phyloP scores from a whole-genome alignment of 768 basidiomycete species.

The Lyophyllum decastes region DNA sequence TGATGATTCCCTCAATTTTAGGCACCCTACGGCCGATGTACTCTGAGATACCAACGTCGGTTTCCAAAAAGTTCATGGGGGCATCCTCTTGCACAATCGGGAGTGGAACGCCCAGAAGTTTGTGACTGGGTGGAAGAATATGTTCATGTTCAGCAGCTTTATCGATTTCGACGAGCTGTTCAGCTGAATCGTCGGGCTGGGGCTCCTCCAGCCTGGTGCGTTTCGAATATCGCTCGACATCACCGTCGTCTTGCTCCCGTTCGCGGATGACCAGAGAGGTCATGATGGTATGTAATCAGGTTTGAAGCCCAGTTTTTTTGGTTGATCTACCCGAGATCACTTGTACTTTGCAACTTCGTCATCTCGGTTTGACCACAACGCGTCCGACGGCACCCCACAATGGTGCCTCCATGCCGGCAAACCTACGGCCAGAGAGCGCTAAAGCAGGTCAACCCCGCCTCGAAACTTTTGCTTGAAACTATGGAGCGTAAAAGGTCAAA shows the following conservation, averaged over 20 bases:
- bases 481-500: conserved; percentile 90
- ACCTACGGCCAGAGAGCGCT: conserved; percentile 65
- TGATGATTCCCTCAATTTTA: conserved; percentile 90
- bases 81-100: conserved; percentile 51
- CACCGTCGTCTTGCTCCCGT: conserved; percentile 52
- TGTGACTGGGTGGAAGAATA: conserved; percentile 75
- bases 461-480: conserved; percentile 72
- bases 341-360: conserved; percentile 20
- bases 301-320: conserved; percentile 5
- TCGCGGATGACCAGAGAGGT: conserved; percentile 43
- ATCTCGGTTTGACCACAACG: background rate
- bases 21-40: conserved; percentile 73
- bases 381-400: conserved; percentile 4
- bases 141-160: conserved; percentile 24
- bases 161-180: background rate
- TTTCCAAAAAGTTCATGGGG: conserved; percentile 65
- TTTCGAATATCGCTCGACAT: conserved; percentile 45
- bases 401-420: conserved; percentile 40
- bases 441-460: conserved; percentile 71
- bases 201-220: conserved; percentile 39
- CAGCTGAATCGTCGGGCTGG: conserved; percentile 8
- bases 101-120: conserved; percentile 59
- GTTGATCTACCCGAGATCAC: conserved; percentile 17
- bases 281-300: conserved; percentile 25
- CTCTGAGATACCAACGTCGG: conserved; percentile 88